Percentiles rank a stretch among this genome's conserved stretches.
Conservation (phyloP, 768 basidiomycete species). For the Antrodiella citrinella region DNA sequence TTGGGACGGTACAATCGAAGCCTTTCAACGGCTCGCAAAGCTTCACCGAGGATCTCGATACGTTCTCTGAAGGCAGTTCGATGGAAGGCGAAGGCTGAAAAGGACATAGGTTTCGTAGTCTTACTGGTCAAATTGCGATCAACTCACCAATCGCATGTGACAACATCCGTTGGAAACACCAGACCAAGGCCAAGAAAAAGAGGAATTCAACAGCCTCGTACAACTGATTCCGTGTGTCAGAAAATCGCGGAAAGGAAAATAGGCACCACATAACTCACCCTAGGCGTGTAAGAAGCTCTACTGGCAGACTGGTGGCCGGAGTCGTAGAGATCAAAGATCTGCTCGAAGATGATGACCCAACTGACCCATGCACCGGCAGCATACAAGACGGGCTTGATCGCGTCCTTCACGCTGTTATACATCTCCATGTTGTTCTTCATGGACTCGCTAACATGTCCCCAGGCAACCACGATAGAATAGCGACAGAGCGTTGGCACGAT, state of each 20-base stretch:
- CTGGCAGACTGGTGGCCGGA: constrained; percentile 30
- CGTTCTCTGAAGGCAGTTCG: constrained; percentile 72
- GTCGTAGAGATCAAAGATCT: constrained; percentile 55
- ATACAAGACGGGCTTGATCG: constrained; percentile 65
- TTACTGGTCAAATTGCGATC: too few relatives aligned
- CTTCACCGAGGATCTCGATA: constrained; percentile 43
- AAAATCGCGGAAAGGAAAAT: neutral
- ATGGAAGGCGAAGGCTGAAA: constrained; percentile 63
- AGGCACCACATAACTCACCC: constrained; percentile 32
- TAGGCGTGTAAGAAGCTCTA: constrained; percentile 51
- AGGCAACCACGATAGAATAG: constrained; percentile 45
- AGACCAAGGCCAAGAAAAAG: constrained; percentile 65
- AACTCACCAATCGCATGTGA: constrained; percentile 51
- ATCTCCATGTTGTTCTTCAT: constrained; percentile 61
- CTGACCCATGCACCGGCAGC: constrained; percentile 63
- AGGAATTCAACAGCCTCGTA: constrained; percentile 60
- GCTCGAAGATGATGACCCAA: constrained; percentile 67
- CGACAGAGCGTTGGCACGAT: constrained; percentile 50
- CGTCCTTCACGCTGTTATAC: constrained; percentile 63
- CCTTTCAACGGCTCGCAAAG: constrained; percentile 55
- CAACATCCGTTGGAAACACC: constrained; percentile 57
- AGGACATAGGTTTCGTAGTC: neutral
- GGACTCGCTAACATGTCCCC: constrained; percentile 71
- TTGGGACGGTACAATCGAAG: constrained; percentile 59
- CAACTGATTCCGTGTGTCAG: constrained; percentile 31